Evolutionary conservation across 768 basidiomycete species (phyloP).

Genomic region (Russula earlei): DNA sequence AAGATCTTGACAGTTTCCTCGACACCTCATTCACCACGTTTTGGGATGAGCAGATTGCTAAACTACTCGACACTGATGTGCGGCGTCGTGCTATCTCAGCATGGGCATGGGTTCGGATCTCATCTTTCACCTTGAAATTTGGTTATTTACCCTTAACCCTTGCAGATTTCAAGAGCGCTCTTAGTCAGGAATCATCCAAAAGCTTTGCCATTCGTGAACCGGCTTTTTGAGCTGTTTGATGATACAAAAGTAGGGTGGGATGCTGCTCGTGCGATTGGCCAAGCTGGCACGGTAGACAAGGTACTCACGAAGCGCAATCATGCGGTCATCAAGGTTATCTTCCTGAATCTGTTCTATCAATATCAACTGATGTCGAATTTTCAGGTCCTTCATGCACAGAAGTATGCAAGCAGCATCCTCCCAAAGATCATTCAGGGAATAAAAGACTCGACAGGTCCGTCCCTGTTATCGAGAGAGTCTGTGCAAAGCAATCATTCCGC

Average conservation of each 20-base stretch:
- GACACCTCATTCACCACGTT: constrained; percentile 34
- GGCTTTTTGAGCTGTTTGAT: constrained; percentile 59
- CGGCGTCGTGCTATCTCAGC: constrained; percentile 44
- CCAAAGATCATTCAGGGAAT: constrained; percentile 68
- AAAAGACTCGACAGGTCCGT: constrained; percentile 44
- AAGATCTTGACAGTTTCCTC: constrained; percentile 43
- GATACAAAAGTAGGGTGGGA: constrained; percentile 58
- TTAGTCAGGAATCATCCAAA: constrained; percentile 61
- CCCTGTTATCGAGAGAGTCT: background rate
- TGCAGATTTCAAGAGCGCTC: constrained; percentile 70
- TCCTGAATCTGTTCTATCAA: background rate
- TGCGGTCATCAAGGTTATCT: constrained; percentile 60
- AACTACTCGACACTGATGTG: constrained; percentile 25
- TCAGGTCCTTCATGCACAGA: constrained; percentile 68
- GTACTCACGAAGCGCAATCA: constrained; percentile 70
- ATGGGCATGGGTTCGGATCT: constrained; percentile 58
- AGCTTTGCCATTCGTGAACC: constrained; percentile 47
- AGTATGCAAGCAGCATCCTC: constrained; percentile 60
- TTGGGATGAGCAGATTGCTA: constrained; percentile 40
- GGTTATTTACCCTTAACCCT: background rate
- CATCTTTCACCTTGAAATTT: background rate
- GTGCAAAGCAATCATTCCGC: background rate
- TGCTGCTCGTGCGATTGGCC: constrained; percentile 69
- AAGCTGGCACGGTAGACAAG: constrained; percentile 49
- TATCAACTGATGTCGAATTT: background rate